Conservation (phyloP, 2,329 filamentous ascomycete species). For the Diaporthe caulivora region DNA sequence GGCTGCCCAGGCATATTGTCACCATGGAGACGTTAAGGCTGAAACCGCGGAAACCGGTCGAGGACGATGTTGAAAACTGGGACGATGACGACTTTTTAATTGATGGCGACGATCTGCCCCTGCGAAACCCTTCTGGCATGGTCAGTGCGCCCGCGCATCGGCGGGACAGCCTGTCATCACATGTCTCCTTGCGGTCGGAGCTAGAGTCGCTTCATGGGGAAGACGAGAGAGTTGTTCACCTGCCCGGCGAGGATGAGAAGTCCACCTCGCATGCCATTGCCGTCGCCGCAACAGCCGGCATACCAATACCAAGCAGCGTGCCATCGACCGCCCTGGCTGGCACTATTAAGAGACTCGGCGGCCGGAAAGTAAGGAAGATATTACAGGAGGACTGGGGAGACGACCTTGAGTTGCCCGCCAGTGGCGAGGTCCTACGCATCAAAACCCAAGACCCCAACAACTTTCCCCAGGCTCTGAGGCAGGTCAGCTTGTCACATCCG, state of each 20-base stretch:
- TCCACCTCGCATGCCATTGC: conserved; percentile 88
- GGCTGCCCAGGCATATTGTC: conserved; percentile 20
- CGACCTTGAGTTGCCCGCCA: conserved; percentile 77
- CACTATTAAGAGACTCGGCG: conserved; percentile 90
- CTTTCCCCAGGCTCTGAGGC: conserved; percentile 77
- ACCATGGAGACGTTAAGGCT: conserved; percentile 68
- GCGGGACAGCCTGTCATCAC: conserved; percentile 85
- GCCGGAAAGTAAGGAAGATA: conserved; percentile 77
- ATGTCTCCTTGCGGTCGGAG: conserved; percentile 85
- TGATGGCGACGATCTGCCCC: conserved; percentile 74
- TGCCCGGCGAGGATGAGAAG: conserved; percentile 86
- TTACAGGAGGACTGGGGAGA: conserved; percentile 86
- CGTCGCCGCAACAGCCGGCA: conserved; percentile 88
- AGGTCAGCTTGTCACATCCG: conserved; percentile 68
- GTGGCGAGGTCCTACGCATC: conserved; percentile 71
- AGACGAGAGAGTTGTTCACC: conserved; percentile 88
- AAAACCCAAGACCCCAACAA: conserved; percentile 71
- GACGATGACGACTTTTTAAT: conserved; percentile 83
- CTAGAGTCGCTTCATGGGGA: conserved; percentile 81
- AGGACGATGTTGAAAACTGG: conserved; percentile 79
- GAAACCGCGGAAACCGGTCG: conserved; percentile 66
- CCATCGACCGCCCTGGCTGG: conserved; percentile 92
- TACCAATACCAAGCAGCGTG: conserved; percentile 88
- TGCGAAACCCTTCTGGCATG: conserved; percentile 64
- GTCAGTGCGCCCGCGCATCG: conserved; percentile 63